phyloP scores from a whole-genome alignment of 257 asterid genomes.

The Nyctanthes arbortristis region DNA sequence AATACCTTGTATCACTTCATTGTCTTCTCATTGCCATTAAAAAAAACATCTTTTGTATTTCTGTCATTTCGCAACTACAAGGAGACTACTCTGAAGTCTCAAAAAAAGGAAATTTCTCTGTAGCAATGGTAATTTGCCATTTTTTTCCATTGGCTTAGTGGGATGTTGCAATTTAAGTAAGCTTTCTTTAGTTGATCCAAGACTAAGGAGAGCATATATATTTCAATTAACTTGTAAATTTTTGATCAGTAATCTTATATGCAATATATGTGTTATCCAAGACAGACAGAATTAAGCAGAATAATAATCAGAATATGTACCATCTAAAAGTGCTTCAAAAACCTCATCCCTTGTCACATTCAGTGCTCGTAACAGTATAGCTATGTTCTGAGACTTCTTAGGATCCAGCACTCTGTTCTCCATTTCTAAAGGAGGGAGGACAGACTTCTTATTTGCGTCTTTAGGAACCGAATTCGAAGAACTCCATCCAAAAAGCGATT shows the following conservation, averaged over 20 bases:
- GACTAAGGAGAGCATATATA: neutral
- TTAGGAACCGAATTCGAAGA: constrained; percentile 58
- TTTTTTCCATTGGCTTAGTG: too few species aligned
- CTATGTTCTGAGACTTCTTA: constrained; percentile 95
- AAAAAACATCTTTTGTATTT: neutral
- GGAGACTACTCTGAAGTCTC: neutral
- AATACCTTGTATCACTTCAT: too few species aligned
- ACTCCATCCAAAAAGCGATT: constrained; percentile 82
- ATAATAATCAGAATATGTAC: too few species aligned
- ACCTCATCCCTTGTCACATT: constrained; percentile 93
- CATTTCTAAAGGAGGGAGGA: constrained; percentile 50
- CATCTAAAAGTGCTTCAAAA: constrained; percentile 84
- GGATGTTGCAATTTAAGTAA: neutral
- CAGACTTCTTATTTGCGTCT: constrained; percentile 56
- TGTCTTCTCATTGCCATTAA: neutral
- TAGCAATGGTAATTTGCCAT: neutral
- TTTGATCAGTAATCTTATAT: neutral
- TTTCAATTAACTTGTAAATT: neutral
- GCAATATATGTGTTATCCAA: neutral
- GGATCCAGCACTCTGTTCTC: constrained; percentile 92
- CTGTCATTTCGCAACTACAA: neutral
- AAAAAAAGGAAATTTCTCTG: too few species aligned
- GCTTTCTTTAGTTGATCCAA: neutral
- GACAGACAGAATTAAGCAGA: constrained; percentile 12
- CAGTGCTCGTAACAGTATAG: constrained; percentile 84